phyloP scores from a whole-genome alignment of 257 asterid genomes.

The Ocimum tenuiflorum region DNA sequence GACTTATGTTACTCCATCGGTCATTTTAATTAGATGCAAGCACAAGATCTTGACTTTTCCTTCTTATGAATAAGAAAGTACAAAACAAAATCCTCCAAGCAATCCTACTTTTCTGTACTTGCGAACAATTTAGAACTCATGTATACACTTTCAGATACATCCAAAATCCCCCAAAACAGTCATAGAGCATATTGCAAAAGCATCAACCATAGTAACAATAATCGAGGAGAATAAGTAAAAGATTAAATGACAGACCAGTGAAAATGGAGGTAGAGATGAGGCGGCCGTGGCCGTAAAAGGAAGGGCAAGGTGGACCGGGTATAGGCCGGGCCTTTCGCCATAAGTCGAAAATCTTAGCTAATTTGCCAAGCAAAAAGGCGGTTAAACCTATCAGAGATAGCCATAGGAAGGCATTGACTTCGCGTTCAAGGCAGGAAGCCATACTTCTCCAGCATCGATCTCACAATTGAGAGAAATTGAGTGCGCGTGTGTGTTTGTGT shows the following conservation, averaged over 20 bases:
- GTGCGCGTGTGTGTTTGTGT: background rate
- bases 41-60: background rate
- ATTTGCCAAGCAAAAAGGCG: conserved; percentile 26
- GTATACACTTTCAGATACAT: background rate
- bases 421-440: conserved; percentile 24
- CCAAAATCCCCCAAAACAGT: background rate
- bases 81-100: background rate
- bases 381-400: conserved; percentile 22
- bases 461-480: background rate
- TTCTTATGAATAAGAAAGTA: background rate
- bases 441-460: conserved; percentile 16
- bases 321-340: conserved; percentile 34
- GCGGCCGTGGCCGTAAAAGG: conserved; percentile 37
- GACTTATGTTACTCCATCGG: background rate
- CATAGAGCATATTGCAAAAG: background rate
- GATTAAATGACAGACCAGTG: conserved; percentile 24
- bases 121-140: background rate
- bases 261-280: conserved; percentile 33
- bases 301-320: conserved; percentile 36
- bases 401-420: conserved; percentile 38
- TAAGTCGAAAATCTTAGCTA: conserved; percentile 23
- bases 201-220: background rate
- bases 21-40: background rate
- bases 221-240: background rate
- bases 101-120: background rate